Evolutionary conservation across 1,139 yeast genomes (phyloP), one percentile per base, ranked within the genome.

Genomic region (Candida buenavistaensis): DNA sequence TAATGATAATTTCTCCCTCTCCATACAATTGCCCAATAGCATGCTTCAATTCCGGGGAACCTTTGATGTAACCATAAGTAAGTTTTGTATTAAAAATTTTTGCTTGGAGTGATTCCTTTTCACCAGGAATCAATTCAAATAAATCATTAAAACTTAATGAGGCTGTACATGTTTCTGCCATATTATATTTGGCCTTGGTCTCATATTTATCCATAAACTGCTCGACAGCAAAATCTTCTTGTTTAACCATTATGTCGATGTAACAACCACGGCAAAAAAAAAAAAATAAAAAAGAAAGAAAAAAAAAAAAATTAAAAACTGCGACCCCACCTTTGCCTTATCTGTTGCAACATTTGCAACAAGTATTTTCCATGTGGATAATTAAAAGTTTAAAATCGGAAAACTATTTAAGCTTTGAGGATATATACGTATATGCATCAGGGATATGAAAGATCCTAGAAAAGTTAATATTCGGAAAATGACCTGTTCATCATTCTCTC

Each of bases 171-270:
- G 81, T 72, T 47, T 77, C 82, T 9, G 78, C 81, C 51, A 76
- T 52, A 47, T 76, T 76, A 52, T 53, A 53, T 11, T 45, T 44
- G 33, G 68, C 62, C 16, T 43, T 46, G 3, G 61, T 57, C 47
- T 78, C 82, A 55, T 72, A 66, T 32, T 54, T 55, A 50, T 76
- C 80, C 80, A 77, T 75, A 56, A 69, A 77, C 47, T 72, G 70
- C 51, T 78, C 82, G n/a, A 77, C 76, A n/a, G 57, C 65, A 50
- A 77, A 77, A 23, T 59, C 62, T 36, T 62, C 70, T 48, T 69
- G 76, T 28, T 30, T 36, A 14, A 43, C 46, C 46, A 43, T 43
- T 4, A 6, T 10, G 15, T 12, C 6, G 5, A 13, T n/a, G 20
- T 14, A 11, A 9, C 5, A 6, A 16, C 14, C 23, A 5, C 9